Percentiles rank a stretch among this genome's conserved stretches.
Evolutionary conservation across 2,329 filamentous ascomycete genomes (phyloP).

Genomic region (Fusarium citri): DNA sequence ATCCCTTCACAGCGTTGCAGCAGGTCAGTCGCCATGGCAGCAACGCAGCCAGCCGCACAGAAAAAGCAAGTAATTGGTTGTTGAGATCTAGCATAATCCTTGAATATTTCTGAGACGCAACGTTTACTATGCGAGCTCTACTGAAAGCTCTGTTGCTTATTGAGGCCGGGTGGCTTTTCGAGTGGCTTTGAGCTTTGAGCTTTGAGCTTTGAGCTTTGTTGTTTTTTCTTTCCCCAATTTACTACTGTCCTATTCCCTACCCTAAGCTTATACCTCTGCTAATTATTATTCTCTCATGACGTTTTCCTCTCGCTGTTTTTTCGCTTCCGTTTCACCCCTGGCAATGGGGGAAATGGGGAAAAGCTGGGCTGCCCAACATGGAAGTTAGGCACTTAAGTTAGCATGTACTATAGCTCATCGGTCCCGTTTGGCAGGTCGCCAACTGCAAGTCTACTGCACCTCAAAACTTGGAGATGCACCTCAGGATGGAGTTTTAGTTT

Average conservation of each 20-base stretch:
- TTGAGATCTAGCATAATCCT: slow-evolving; percentile 44
- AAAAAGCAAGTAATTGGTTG: slow-evolving; percentile 40
- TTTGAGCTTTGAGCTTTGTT: slow-evolving; percentile 23
- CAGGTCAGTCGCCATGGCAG: slow-evolving; percentile 49
- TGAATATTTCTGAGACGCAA: slow-evolving; percentile 27
- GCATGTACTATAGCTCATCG: neutral
- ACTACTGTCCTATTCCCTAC: slow-evolving; percentile 31
- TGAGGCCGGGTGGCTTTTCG: neutral
- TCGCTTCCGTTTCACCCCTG: slow-evolving; percentile 33
- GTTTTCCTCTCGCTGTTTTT: slow-evolving; percentile 16
- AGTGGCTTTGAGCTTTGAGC: slow-evolving; percentile 6
- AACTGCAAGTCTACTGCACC: slow-evolving; percentile 4
- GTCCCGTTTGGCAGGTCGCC: neutral
- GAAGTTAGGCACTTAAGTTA: neutral
- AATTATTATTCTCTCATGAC: slow-evolving; percentile 29
- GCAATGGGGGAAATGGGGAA: slow-evolving; percentile 23
- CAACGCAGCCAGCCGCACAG: slow-evolving; percentile 41
- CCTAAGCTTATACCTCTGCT: slow-evolving; percentile 21
- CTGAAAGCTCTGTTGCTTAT: neutral
- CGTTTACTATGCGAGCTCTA: slow-evolving; percentile 35
- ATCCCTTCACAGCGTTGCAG: slow-evolving; percentile 35
- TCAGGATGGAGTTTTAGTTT: neutral
- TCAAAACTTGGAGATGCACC: neutral
- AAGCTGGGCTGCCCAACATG: neutral
- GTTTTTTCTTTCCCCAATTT: slow-evolving; percentile 24